Percentiles rank a stretch among this genome's conserved stretches.
phyloP scores from a whole-genome alignment of 345 rosid species.

The Erucastrum elatum region DNA sequence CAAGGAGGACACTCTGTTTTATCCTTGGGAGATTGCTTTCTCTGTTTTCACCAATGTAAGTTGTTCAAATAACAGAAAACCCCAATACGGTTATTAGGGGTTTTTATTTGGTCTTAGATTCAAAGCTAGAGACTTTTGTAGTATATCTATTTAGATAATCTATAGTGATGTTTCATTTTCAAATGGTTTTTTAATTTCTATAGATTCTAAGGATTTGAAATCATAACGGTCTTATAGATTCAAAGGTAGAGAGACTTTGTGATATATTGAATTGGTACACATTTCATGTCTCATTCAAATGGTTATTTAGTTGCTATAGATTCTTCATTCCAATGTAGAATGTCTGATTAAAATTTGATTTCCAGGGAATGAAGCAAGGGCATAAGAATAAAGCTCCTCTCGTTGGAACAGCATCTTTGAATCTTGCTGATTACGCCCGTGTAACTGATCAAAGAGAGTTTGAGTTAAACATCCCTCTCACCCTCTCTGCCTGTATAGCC shows the following conservation, averaged over 20 bases:
- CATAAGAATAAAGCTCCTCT: conserved; percentile 50
- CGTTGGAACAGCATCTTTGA: conserved; percentile 56
- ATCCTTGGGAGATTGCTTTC: conserved; percentile 94
- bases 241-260: neutral
- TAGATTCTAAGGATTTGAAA: too few species aligned
- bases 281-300: neutral
- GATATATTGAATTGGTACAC: neutral
- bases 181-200: too few species aligned
- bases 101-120: neutral
- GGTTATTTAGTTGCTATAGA: too few species aligned
- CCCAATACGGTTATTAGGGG: neutral
- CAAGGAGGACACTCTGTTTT: conserved; percentile 75
- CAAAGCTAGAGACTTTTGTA: neutral
- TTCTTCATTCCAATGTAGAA: too few species aligned
- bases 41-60: conserved; percentile 77
- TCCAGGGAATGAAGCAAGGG: conserved; percentile 66
- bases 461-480: conserved; percentile 56
- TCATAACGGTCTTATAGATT: neutral
- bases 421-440: conserved; percentile 70
- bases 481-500: conserved; percentile 37
- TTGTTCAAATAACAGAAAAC: neutral
- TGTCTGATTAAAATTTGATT: neutral
- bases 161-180: too few species aligned
- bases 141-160: too few species aligned
- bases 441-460: conserved; percentile 49